phyloP scores from a whole-genome alignment of 2,329 filamentous ascomycete genomes.

The Fusarium ambrosium region DNA sequence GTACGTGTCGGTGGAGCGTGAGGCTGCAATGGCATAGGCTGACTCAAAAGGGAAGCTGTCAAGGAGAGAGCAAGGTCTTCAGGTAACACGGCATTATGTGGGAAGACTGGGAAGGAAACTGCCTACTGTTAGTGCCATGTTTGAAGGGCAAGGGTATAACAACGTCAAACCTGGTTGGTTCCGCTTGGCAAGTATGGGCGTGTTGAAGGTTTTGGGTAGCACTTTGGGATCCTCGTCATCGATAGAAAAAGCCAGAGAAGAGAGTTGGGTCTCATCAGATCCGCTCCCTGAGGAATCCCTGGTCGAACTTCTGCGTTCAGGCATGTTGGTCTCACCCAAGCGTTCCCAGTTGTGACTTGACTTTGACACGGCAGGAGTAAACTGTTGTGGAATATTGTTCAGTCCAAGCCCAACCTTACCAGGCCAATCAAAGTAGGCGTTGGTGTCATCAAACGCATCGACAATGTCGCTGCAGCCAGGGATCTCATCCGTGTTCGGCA shows the following conservation, averaged over 20 bases:
- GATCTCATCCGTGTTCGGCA: constrained; percentile 3
- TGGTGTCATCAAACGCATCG: constrained; percentile 42
- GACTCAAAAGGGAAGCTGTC: constrained; percentile 63
- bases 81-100: constrained; percentile 36
- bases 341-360: constrained; percentile 43
- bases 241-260: constrained; percentile 47
- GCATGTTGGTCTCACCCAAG: constrained; percentile 59
- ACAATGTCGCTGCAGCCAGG: constrained; percentile 8
- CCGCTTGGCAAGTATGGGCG: constrained; percentile 51
- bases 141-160: neutral
- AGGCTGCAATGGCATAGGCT: constrained; percentile 57
- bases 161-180: constrained; percentile 33
- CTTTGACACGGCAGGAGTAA: neutral
- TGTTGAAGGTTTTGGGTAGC: constrained; percentile 58
- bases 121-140: constrained; percentile 15
- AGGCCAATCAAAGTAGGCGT: constrained; percentile 49
- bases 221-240: constrained; percentile 47
- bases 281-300: constrained; percentile 18
- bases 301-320: constrained; percentile 52
- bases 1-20: constrained; percentile 48
- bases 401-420: constrained; percentile 34
- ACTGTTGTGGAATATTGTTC: constrained; percentile 8
- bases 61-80: constrained; percentile 59
- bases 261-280: constrained; percentile 20
- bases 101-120: constrained; percentile 37